Evolutionary conservation across 148 eudicot genomes (phyloP), one percentile per base, ranked within the genome.

Genomic region (Chenopodium berlandieri): DNA sequence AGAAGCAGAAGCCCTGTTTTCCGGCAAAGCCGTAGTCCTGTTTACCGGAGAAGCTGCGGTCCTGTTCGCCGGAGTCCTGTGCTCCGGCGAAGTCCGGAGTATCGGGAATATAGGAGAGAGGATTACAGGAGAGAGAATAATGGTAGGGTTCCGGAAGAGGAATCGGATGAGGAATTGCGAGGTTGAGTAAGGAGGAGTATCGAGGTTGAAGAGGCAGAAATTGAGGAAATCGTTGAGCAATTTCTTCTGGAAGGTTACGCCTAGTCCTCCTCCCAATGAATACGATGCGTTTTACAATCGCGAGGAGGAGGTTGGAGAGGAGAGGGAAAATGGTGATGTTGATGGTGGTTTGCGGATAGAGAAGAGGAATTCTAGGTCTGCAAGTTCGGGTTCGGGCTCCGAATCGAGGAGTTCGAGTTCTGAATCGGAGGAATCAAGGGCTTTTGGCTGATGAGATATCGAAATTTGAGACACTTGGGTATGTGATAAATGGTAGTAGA

Each of bases 401-500:
- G 89, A 85, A 84, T 84, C 90, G 9, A 89, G 84, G 77, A 87
- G 83, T 82, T 7, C 11, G 56, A 50, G 16, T 50, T 9, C 56
- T 13, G 62, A 13, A 56, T 56, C 62, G 62, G 62, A 56, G 22
- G 62, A 56, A 11, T 86, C 86, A 1, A 76, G 98, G 99, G 83
- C 91, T 96, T 65, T 96, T 98, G 0, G 99, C 99, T 68, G 99
- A 96, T 23, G 99, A 96, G 83, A 96, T 96, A 84, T 83, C 88
- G 17, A 96, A 88, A 63, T 96, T 89, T 84, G 99, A 96, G 91
- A 75, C 63, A 71, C 92, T 95, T 72, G 99, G 99, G 77, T 95
- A 95, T 90, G 99, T 95, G 75, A 95, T 95, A 97, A 95, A 97
- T 86, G 99, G 99, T 83, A 95, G 99, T 84, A 91, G 99, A 82